These are phyloP conservation scores for Ganoderma multipileum DNA, from an alignment of 1,284 basidiomycete genomes.

Conservation along the genomic window DNA sequence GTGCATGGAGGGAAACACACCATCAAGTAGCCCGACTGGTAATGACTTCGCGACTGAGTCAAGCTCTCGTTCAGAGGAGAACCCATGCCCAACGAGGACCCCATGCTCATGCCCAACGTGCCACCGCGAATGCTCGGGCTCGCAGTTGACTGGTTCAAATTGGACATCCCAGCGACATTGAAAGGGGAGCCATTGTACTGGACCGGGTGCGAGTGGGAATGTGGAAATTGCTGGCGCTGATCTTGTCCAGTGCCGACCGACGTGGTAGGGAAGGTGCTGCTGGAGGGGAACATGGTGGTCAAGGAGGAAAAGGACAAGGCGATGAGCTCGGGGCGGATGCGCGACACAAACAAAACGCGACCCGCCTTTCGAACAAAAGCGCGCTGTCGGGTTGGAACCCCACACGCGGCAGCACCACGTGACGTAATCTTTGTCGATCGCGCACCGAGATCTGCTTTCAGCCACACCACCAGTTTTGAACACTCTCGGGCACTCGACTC, in stretches of 20 bases:
- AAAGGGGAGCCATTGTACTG: constrained; percentile 38
- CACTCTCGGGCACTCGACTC: constrained; percentile 21
- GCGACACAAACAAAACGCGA: constrained; percentile 3
- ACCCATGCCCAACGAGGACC: constrained; percentile 34
- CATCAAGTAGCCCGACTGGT: constrained; percentile 80
- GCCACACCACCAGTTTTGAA: constrained; percentile 25
- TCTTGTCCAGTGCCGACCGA: constrained; percentile 28
- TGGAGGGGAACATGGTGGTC: constrained; percentile 31
- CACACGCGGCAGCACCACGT: constrained; percentile 20
- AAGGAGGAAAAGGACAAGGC: constrained; percentile 4
- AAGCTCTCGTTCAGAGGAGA: constrained; percentile 54
- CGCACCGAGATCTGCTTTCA: constrained; percentile 23
- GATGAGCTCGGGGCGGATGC: background rate
- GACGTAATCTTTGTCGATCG: constrained; percentile 28
- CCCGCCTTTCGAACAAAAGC: constrained; percentile 5
- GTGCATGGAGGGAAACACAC: constrained; percentile 45
- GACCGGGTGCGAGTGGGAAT: constrained; percentile 38
- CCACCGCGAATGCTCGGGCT: constrained; percentile 37
- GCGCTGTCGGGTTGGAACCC: constrained; percentile 17
- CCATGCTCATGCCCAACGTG: constrained; percentile 31
- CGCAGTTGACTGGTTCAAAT: constrained; percentile 25
- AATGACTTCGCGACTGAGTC: constrained; percentile 72
- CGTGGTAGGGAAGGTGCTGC: constrained; percentile 32
- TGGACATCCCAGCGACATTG: constrained; percentile 40
- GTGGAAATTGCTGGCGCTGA: constrained; percentile 31